Evolutionary conservation across 2,329 filamentous ascomycete species (phyloP), one percentile per base, ranked within the genome.

Genomic region (Phialophora verrucosa): DNA sequence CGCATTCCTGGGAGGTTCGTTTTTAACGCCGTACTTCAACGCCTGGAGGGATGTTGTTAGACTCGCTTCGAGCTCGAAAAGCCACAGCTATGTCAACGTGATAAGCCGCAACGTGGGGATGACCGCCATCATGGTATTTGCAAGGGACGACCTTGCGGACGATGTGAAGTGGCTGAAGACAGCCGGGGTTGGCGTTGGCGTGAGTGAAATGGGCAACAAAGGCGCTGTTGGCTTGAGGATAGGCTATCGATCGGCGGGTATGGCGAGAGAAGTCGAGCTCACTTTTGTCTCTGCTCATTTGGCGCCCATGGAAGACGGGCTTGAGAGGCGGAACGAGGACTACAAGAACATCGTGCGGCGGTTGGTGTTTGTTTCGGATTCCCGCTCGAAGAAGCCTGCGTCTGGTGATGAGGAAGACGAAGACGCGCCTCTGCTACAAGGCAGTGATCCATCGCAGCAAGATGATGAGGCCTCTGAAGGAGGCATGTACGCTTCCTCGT

Each of bases 201-300:
- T 93, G 0, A 89, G 88, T 65, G 90, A 94, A 58, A 95, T 97
- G 90, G 95, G 93, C 17, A 97, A 97, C 78, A 99, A 99, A 79
- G 95, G 94, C 32, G 94, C 93, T 3, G 90, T 96, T 0, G 95
- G 90, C 0, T 83, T 94, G 67, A 85, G 93, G 38, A 78, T 95
- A 51, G 83, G 87, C 14, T 81, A 49, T 76, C 80, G 3, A 76
- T 76, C 25, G 74, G 73, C 5, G 69, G 42, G 49, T n/a, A 54
- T 31, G 51, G 27, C 17, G 76, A 64, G 74, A 71, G 67, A 68
- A 72, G 23, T 74, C 69, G 57, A 81, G 4, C 77, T 97, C 63
- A 97, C 92, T 0, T 95, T 98, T 76, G 89, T 96, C 49, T 88
- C 91, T 47, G 91, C 93, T 12, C 95, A 99, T 78, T 82, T 98